Percentiles rank a stretch among this genome's conserved stretches.
phyloP scores from a whole-genome alignment of 352 stramenopile genomes.

The Blastocystis sp. region DNA sequence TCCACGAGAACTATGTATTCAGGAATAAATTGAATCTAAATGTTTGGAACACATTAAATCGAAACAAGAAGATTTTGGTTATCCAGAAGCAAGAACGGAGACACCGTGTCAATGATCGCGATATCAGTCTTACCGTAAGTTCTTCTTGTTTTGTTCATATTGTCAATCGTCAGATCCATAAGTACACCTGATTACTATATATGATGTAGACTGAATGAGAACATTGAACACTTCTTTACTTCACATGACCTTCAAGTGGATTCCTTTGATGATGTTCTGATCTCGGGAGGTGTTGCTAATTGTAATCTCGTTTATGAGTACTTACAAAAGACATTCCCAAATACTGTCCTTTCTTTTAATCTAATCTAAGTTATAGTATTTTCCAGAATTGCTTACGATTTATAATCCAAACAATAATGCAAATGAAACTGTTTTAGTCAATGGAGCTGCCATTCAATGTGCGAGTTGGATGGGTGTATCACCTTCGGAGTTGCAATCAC shows the following conservation, averaged over 20 bases:
- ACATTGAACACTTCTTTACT: background rate
- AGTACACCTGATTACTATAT: background rate
- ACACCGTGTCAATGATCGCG: background rate
- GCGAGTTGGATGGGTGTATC: slow-evolving; percentile 9
- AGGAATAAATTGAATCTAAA: slow-evolving; percentile 27
- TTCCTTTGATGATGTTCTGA: slow-evolving; percentile 51
- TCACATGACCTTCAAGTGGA: background rate
- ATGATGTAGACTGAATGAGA: background rate
- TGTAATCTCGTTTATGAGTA: slow-evolving; percentile 59
- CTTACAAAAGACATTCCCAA: slow-evolving; percentile 33
- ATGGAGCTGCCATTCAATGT: slow-evolving; percentile 56
- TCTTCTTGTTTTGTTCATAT: background rate
- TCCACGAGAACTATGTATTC: slow-evolving; percentile 17
- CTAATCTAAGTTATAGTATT: background rate
- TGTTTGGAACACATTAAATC: background rate
- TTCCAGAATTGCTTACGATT: slow-evolving; percentile 54
- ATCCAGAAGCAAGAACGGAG: background rate
- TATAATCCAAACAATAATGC: slow-evolving; percentile 59
- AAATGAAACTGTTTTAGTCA: slow-evolving; percentile 33
- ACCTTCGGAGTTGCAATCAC: slow-evolving; percentile 4
- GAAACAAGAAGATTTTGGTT: background rate
- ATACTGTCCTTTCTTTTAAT: background rate
- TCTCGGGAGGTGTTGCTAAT: slow-evolving; percentile 40
- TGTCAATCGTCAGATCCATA: background rate
- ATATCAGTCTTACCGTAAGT: background rate